Percentiles rank a stretch among this genome's conserved stretches.
Conservation (phyloP, 2,329 filamentous ascomycete species). For the Neonectria hederae region DNA sequence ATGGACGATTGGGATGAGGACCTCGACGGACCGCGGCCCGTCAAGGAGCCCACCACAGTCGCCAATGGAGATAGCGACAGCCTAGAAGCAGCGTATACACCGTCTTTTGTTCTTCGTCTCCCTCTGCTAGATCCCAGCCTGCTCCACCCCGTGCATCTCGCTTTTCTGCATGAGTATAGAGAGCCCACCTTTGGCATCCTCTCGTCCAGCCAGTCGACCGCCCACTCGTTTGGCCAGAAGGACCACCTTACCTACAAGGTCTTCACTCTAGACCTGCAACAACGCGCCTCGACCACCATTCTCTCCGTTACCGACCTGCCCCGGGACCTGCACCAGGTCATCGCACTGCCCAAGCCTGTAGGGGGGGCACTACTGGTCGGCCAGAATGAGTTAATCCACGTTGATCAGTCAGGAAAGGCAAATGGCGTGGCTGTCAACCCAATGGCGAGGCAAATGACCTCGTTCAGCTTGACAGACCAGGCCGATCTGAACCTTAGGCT, state of each 20-base stretch:
- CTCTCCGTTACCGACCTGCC: constrained; percentile 86
- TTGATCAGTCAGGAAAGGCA: constrained; percentile 94
- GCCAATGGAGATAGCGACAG: constrained; percentile 49
- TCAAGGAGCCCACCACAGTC: constrained; percentile 52
- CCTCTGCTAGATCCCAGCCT: constrained; percentile 88
- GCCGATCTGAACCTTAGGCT: constrained; percentile 81
- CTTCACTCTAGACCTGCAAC: constrained; percentile 92
- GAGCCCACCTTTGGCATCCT: constrained; percentile 97
- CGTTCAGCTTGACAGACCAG: constrained; percentile 88
- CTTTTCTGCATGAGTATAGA: constrained; percentile 95
- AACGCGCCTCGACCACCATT: constrained; percentile 91
- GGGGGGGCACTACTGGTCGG: constrained; percentile 90
- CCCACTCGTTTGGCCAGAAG: constrained; percentile 81
- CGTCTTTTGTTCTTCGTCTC: constrained; percentile 92
- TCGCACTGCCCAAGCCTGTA: constrained; percentile 85
- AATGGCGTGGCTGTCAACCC: constrained; percentile 93
- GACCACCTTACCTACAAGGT: constrained; percentile 92
- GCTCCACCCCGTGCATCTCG: constrained; percentile 88
- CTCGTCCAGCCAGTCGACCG: constrained; percentile 77
- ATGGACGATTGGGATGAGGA: constrained; percentile 93
- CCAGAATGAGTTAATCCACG: constrained; percentile 89
- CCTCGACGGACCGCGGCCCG: constrained; percentile 73
- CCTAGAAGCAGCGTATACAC: constrained; percentile 76
- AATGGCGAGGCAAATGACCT: constrained; percentile 83
- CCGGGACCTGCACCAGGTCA: constrained; percentile 83